Base-by-base conservation (phyloP, 179 eudicot genomes). In the Carnegiea gigantea region DNA sequence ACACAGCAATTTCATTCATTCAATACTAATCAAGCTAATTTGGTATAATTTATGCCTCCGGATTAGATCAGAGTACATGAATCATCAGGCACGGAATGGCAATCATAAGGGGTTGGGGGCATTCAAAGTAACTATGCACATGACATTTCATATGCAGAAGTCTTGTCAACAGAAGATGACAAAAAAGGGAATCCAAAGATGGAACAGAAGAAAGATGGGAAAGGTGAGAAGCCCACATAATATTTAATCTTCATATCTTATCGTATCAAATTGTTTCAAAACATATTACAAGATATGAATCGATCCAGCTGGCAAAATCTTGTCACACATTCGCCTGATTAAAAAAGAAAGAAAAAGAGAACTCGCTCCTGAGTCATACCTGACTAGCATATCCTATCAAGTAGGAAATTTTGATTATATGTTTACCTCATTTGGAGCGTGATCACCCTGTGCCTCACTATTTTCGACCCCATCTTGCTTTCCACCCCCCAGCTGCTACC, bases 341-440 rank as follows among this genome's bases (percentile, higher is more conserved):
- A 36, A 36, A 70, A 28, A 28, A 67, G 9, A 67, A 67, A 26
- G 46, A 14, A 15, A 70, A 70, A 23, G 65, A 21, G 9, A 60
- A 8, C 72, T 28, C 28, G 51, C 49, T 4, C 48, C 44, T 5
- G 23, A 54, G 73, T 68, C 44, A 36, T 70, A 36, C 73, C 46
- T 10, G 2, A 17, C 73, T 70, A 36, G 73, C 46, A 15, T 12
- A 36, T 70, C 67, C 33, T 67, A 8, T 62, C 24, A 6, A 36
- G 3, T 23, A 0, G 28, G n/a, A 33, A 33, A 57, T 21, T 64
- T 64, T 36, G 79, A 73, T 64, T 1, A 68, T 20, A 51, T 64
- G 79, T 83, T 73, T 64, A 83, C 78, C 82, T 83, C 78, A 51
- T 48, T 48, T 36, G 24, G 30, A 73, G 57, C 15, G 75, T 74